A percentile compares a stretch with the other conserved stretches of the same genome.
Conservation (phyloP, 176 grass and related monocot species). For the Poa pratensis region DNA sequence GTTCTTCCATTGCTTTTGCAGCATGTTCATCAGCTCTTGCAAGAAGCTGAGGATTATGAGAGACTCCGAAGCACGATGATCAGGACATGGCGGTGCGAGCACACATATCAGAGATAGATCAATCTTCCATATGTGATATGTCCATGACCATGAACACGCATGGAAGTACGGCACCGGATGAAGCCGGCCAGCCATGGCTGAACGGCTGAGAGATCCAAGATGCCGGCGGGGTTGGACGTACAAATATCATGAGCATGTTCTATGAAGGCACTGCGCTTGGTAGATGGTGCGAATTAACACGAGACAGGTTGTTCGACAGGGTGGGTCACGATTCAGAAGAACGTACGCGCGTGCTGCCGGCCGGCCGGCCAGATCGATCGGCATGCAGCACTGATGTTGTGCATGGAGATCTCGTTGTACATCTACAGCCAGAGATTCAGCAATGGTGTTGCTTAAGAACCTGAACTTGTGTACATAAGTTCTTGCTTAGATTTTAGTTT, state of each 20-base stretch:
- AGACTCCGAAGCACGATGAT: slow-evolving; percentile 50
- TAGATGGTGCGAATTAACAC: background rate
- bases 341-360: background rate
- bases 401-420: background rate
- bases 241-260: too few species aligned
- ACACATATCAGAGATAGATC: background rate
- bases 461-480: background rate
- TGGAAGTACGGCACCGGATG: background rate
- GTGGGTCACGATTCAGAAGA: background rate
- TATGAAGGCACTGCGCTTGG: background rate
- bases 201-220: background rate
- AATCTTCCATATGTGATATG: background rate
- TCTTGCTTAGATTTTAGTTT: slow-evolving; percentile 4
- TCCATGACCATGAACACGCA: background rate
- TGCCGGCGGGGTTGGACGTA: background rate
- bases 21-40: slow-evolving; percentile 79
- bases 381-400: background rate
- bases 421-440: slow-evolving; percentile 2
- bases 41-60: slow-evolving; percentile 78
- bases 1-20: slow-evolving; percentile 20
- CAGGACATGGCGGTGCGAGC: background rate
- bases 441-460: background rate
- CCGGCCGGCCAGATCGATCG: background rate
- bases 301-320: background rate
- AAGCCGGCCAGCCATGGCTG: background rate